Evolutionary conservation across 2,329 filamentous ascomycete species (phyloP), one percentile per base, ranked within the genome.

Genomic region (Colletotrichum noveboracense): DNA sequence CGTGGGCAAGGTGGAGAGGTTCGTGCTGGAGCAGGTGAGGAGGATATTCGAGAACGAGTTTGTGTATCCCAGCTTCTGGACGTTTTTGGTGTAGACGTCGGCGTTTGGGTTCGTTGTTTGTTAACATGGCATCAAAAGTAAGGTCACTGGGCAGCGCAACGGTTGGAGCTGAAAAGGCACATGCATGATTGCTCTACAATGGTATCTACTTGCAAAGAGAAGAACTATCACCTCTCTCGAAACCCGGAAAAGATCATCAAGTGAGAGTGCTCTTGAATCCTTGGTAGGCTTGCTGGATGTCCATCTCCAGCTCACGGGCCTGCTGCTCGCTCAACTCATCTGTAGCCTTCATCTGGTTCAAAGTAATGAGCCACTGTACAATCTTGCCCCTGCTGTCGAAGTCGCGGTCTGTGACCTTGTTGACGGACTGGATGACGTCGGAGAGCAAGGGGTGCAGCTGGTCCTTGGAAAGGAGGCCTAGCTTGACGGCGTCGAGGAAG

Each of bases 31-130:
- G 84, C 96, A 98, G 85, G 97, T 99, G 77, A 93, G 96, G 82
- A 92, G 96, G 81, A 98, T 99, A 80, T 98, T 99, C 81, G 97
- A 99, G 85, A 97, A 98, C 83, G 97, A 99, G 84, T 97, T 98
- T 86, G 96, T 98, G 77, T 98, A 98, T 86, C 97, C 97, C 60
- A 98, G 96, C 85, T 98, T 97, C 85, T 98, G 96, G 96, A 98
- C 96, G 1, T 98, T 98, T 84, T 87, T 99, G 80, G 93, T 98
- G 10, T 77, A 69, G 55, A 60, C 12, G 30, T 3, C 30, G 30
- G 48, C 55, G 55, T 26, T 58, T 58, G 13, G 32, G 30, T 26
- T 43, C 1, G 2, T 10, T n/a, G 18, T 13, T 58, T 58, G 38
- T 14, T 70, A 6, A n/a, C 38, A 30, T 28, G 66, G 58, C 52